phyloP scores from a whole-genome alignment of 2,329 filamentous ascomycete species.

The Ophiostoma ulmi region DNA sequence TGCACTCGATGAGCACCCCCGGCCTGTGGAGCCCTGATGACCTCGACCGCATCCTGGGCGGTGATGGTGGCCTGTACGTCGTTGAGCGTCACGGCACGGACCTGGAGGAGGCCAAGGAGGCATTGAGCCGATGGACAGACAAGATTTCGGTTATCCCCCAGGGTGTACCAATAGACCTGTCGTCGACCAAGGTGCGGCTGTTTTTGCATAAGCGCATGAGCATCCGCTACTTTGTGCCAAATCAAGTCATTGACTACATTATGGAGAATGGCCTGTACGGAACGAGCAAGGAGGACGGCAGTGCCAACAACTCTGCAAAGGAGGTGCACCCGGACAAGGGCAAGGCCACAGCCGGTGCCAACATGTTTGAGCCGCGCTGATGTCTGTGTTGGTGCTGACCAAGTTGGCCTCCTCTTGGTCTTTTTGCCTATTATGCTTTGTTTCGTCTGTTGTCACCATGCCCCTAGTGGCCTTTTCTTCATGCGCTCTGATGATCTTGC shows the following conservation, averaged over 20 bases:
- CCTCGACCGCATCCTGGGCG: conserved; percentile 79
- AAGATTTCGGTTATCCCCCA: conserved; percentile 86
- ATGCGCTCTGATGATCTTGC: conserved; percentile 7
- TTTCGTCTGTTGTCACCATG: neutral
- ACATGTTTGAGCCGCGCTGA: conserved; percentile 11
- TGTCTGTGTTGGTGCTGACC: neutral
- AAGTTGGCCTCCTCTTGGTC: neutral
- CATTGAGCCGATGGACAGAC: conserved; percentile 73
- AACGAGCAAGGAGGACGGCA: conserved; percentile 22
- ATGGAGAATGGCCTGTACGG: conserved; percentile 24
- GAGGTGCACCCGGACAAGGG: conserved; percentile 16
- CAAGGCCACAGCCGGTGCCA: conserved; percentile 13
- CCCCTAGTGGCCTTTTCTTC: neutral
- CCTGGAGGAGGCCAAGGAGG: conserved; percentile 75
- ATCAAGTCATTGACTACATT: conserved; percentile 27
- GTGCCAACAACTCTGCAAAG: conserved; percentile 1
- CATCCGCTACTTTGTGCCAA: conserved; percentile 58
- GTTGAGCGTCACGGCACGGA: conserved; percentile 86
- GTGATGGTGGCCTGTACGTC: conserved; percentile 76
- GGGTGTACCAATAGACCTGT: conserved; percentile 80
- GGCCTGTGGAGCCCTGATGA: conserved; percentile 80
- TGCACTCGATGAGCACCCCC: conserved; percentile 70
- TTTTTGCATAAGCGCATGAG: conserved; percentile 76
- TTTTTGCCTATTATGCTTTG: neutral
- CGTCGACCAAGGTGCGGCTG: conserved; percentile 72